A percentile compares a stretch with the other conserved stretches of the same genome.
These are phyloP conservation scores for Pseudopithomyces maydicus DNA, from an alignment of 2,329 filamentous ascomycete species.

Conservation along the genomic window DNA sequence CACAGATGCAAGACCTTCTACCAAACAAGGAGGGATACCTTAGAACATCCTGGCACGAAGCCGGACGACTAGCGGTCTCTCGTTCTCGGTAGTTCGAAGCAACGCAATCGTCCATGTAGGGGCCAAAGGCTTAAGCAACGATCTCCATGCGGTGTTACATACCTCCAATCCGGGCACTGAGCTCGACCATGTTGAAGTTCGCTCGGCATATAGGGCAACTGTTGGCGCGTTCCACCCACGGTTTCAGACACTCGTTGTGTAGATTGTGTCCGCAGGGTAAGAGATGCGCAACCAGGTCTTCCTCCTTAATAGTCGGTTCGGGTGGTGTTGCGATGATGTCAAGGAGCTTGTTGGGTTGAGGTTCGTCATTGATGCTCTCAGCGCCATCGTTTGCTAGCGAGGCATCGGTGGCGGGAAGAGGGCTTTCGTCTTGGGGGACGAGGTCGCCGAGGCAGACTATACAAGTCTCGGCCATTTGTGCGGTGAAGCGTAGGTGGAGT, in stretches of 20 bases:
- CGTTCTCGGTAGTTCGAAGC: conserved; percentile 2
- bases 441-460: conserved; percentile 76
- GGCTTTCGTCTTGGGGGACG: conserved; percentile 59
- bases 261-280: conserved; percentile 86
- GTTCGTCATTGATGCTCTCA: conserved; percentile 30
- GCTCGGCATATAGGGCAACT: conserved; percentile 97
- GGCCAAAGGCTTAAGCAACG: conserved; percentile 1
- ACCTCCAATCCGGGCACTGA: conserved; percentile 82
- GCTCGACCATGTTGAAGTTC: conserved; percentile 86
- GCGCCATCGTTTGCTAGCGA: conserved; percentile 26
- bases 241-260: conserved; percentile 88
- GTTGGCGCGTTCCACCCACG: conserved; percentile 96
- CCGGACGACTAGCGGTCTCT: conserved; percentile 14
- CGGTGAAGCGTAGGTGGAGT: conserved; percentile 24
- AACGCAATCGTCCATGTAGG: conserved; percentile 40
- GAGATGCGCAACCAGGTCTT: conserved; percentile 64
- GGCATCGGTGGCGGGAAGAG: conserved; percentile 28
- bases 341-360: conserved; percentile 18
- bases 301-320: conserved; percentile 38
- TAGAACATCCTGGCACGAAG: conserved; percentile 11
- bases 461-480: conserved; percentile 68
- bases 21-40: conserved; percentile 14
- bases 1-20: background rate
- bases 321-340: conserved; percentile 14
- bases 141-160: conserved; percentile 31